phyloP scores from a whole-genome alignment of 2,329 filamentous ascomycete species.

The Tolypocladium amazonense region DNA sequence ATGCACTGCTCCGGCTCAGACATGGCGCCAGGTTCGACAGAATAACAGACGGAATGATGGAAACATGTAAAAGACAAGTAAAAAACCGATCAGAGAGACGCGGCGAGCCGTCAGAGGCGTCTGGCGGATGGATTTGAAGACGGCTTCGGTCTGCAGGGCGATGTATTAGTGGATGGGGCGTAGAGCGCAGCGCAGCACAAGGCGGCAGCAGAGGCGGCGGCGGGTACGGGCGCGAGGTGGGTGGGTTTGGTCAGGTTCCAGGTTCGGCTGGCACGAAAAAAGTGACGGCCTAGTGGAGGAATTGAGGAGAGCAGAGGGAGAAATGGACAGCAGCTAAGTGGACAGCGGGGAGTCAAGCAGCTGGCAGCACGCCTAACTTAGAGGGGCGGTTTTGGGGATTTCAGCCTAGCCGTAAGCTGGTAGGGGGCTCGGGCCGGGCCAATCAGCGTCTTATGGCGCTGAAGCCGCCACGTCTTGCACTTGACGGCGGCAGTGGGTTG shows the following conservation, averaged over 20 bases:
- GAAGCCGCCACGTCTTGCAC: constrained; percentile 1
- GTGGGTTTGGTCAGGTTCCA: background rate
- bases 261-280: background rate
- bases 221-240: background rate
- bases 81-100: background rate
- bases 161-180: constrained; percentile 20
- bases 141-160: constrained; percentile 8
- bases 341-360: constrained; percentile 7
- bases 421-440: constrained; percentile 13
- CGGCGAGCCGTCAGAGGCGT: background rate
- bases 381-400: constrained; percentile 17
- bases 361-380: background rate
- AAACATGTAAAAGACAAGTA: constrained; percentile 34
- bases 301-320: constrained; percentile 11
- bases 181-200: background rate
- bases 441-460: constrained; percentile 17
- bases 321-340: constrained; percentile 8
- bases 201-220: background rate
- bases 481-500: constrained; percentile 1
- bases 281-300: constrained; percentile 8
- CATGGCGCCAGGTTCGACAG: constrained; percentile 32
- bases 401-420: constrained; percentile 10
- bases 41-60: constrained; percentile 23
- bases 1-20: constrained; percentile 56
- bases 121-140: constrained; percentile 4